Evolutionary conservation across 768 basidiomycete genomes (phyloP).

Genomic region (Cyathus striatus): DNA sequence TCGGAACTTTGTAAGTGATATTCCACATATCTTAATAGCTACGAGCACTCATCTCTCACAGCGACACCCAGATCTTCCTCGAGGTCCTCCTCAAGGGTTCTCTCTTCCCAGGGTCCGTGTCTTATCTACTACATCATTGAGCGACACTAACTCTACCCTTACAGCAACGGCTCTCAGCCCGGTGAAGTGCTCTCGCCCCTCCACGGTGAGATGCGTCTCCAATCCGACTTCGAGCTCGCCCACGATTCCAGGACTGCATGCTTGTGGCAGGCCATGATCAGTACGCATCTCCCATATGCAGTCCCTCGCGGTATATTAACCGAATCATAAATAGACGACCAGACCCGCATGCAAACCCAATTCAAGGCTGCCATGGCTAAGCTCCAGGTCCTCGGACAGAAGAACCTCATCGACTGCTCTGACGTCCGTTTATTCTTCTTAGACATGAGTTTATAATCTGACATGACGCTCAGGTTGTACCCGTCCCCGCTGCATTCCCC

Average conservation of each 20-base stretch:
- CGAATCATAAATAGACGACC: background rate
- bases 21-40: too few species aligned
- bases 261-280: background rate
- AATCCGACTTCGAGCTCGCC: conserved; percentile 15
- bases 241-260: conserved; percentile 15
- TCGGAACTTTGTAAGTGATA: background rate
- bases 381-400: background rate
- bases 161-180: conserved; percentile 7
- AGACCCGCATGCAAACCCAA: background rate
- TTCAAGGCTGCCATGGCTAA: background rate
- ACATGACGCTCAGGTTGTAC: background rate
- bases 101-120: conserved; percentile 1
- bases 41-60: background rate
- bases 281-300: background rate
- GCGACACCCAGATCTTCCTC: conserved; percentile 29
- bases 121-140: too few species aligned
- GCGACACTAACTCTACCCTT: background rate
- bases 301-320: background rate
- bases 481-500: background rate
- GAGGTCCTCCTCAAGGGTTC: conserved; percentile 25
- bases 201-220: conserved; percentile 17
- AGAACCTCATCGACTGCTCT: background rate
- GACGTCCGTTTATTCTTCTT: too few species aligned
- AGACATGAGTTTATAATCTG: too few species aligned
- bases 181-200: conserved; percentile 18